phyloP scores from a whole-genome alignment of 306 rosid genomes.

The Clitoria ternatea region DNA sequence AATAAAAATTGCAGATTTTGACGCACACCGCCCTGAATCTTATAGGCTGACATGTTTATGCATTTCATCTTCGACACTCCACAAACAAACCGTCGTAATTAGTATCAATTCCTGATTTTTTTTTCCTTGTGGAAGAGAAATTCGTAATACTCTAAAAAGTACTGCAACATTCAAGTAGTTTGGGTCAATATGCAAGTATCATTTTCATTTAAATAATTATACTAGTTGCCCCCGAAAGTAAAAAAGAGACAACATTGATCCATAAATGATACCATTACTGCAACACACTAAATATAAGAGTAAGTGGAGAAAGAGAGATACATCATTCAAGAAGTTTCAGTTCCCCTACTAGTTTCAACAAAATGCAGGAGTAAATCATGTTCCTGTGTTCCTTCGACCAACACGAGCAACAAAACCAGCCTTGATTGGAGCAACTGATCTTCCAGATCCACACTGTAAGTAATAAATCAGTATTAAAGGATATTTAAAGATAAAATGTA shows the following conservation, averaged over 20 bases:
- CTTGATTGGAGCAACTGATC: constrained; percentile 93
- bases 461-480: not conserved
- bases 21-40: too few species aligned
- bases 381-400: constrained; percentile 77
- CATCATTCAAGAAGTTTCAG: not conserved
- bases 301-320: not conserved
- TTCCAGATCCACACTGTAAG: constrained; percentile 90
- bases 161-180: too few species aligned
- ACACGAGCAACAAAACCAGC: constrained; percentile 98
- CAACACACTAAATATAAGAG: not conserved
- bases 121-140: too few species aligned
- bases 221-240: not conserved
- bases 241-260: not conserved
- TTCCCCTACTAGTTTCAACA: not conserved
- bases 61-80: too few species aligned
- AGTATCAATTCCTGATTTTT: too few species aligned
- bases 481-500: not conserved
- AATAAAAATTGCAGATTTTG: too few species aligned
- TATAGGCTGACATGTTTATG: too few species aligned
- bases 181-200: not conserved
- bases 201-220: not conserved
- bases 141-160: too few species aligned
- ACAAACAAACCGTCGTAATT: too few species aligned
- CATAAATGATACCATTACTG: not conserved
- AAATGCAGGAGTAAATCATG: constrained; percentile 35